Base-by-base conservation (phyloP, 2,329 filamentous ascomycete genomes). In the Metarhizium album region DNA sequence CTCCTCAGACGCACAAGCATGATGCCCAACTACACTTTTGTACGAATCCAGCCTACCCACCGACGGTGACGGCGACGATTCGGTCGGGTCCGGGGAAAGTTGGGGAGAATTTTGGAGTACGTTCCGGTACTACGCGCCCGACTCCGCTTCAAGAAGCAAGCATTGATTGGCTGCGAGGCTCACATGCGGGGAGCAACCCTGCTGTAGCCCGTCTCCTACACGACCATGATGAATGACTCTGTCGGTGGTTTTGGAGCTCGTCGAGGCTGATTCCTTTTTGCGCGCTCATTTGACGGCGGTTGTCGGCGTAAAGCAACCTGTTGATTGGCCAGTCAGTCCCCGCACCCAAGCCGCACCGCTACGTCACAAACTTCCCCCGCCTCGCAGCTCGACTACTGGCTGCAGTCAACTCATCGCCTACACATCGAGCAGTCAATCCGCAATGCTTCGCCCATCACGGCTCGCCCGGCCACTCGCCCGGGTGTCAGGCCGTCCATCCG, bases 381-480 rank as follows among this genome's bases (percentile, higher is more conserved):
- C n/a, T n/a, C n/a, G n/a, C n/a, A n/a, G n/a, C n/a, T n/a, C n/a
- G n/a, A n/a, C n/a, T n/a, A n/a, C n/a, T n/a, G n/a, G n/a, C n/a
- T n/a, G n/a, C n/a, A n/a, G n/a, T n/a, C n/a, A n/a, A 20, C 16
- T 23, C 40, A 24, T 43, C 22, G 3, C 9, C 40, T 13, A 16
- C 40, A 43, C 8, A n/a, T n/a, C n/a, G n/a, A n/a, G n/a, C n/a
- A 23, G 18, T 43, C 40, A 43, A 16, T 38, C 14, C n/a, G 13
- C 46, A 46, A 53, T 53, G 52, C 49, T 49, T 20, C 42, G 43
- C 24, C 47, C 49, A 24, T 43, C 22, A 45, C 49, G 46, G 43
- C 23, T 20, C 8, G 46, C 43, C n/a, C 47, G 45, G 14, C 35
- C 50, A 22, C 47, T 54, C 29, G 20, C 37, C 7, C 48, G 50